Percentiles rank a stretch among this genome's conserved stretches.
Conservation (phyloP, 306 rosid species). For the Prunus mongolica region DNA sequence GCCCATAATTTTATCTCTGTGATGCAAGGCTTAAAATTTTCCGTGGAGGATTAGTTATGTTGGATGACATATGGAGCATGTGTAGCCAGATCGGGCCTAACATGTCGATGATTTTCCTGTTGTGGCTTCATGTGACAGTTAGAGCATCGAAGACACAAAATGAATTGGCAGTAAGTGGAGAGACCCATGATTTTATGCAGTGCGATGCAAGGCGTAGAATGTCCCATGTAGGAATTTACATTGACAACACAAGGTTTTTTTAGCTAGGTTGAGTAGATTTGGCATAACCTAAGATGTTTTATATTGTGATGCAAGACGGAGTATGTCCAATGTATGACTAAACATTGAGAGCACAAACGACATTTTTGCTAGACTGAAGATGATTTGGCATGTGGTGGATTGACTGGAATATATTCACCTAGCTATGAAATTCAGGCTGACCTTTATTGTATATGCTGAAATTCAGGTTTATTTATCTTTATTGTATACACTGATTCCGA, state of each 20-base stretch:
- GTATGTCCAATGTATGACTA: not conserved
- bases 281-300: not conserved
- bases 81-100: not conserved
- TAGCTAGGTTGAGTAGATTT: not conserved
- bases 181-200: not conserved
- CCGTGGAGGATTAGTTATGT: not conserved
- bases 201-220: not conserved
- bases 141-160: not conserved
- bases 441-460: not conserved
- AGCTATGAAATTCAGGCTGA: not conserved
- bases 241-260: not conserved
- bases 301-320: not conserved
- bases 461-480: not conserved
- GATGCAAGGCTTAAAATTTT: not conserved
- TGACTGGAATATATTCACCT: not conserved
- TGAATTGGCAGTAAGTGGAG: not conserved
- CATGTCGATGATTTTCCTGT: not conserved
- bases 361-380: too few species aligned
- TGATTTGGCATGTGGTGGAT: not conserved
- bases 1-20: too few species aligned
- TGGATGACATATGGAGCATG: not conserved
- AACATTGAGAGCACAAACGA: not conserved
- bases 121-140: not conserved
- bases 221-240: not conserved
- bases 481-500: not conserved